A percentile compares a stretch with the other conserved stretches of the same genome.
phyloP scores from a whole-genome alignment of 2,329 filamentous ascomycete genomes.

The Calonectria multiphialidica region DNA sequence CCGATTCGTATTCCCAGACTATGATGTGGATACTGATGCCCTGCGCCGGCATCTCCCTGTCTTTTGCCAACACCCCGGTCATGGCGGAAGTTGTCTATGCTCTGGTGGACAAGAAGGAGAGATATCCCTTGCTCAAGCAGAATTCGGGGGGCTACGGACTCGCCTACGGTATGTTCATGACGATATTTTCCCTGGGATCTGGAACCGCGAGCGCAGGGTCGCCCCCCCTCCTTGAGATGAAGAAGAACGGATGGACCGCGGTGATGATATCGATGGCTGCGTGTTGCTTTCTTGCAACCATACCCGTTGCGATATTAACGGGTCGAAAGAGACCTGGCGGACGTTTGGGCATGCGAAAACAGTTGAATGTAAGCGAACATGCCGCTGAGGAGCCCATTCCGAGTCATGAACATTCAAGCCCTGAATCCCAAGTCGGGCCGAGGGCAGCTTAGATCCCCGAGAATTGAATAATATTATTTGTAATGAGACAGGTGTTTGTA shows the following conservation, averaged over 20 bases:
- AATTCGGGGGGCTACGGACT: slow-evolving; percentile 32
- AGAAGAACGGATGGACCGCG: slow-evolving; percentile 13
- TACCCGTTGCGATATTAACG: slow-evolving; percentile 22
- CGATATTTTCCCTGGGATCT: slow-evolving; percentile 25
- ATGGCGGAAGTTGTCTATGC: slow-evolving; percentile 30
- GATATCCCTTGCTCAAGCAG: slow-evolving; percentile 13
- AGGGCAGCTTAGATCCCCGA: neutral
- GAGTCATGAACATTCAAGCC: neutral
- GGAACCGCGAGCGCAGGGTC: slow-evolving; percentile 24
- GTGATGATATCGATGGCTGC: slow-evolving; percentile 25
- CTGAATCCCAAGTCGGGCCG: neutral
- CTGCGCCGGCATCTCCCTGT: slow-evolving; percentile 24
- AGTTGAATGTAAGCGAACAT: neutral
- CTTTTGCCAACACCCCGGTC: slow-evolving; percentile 28
- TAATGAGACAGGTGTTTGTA: too few relatives aligned
- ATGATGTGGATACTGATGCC: slow-evolving; percentile 25
- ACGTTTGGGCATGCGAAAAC: slow-evolving; percentile 8
- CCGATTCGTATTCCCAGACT: neutral
- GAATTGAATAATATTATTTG: neutral
- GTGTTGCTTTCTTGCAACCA: slow-evolving; percentile 2
- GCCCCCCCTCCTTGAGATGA: slow-evolving; percentile 14
- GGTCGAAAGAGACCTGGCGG: slow-evolving; percentile 17
- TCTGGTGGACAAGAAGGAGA: slow-evolving; percentile 16
- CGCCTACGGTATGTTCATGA: slow-evolving; percentile 31
- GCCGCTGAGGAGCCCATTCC: neutral